Evolutionary conservation across 805 yeast genomes (phyloP), one percentile per base, ranked within the genome.

Genomic region (Metschnikowia hibisci): DNA sequence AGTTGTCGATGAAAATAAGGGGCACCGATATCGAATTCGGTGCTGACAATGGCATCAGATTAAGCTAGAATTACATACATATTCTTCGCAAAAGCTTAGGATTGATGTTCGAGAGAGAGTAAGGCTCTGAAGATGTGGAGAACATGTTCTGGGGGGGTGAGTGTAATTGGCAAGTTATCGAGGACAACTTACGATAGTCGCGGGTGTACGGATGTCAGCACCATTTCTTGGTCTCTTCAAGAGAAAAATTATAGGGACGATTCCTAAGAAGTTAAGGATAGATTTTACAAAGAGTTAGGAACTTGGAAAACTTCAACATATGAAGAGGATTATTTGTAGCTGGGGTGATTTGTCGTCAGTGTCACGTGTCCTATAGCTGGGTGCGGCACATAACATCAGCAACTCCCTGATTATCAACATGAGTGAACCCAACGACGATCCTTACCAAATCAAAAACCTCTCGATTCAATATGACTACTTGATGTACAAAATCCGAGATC

Each of bases 401-500:
- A 34, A 34, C 22, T 13, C 15, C 12, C 10, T 27, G 13, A 27
- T 18, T 9, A 25, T n/a, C 22, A 15, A 3, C 26, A 35, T 35
- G 39, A 20, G 25, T 18, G 39, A 35, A 26, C 28, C 40, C 4
- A 37, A 32, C 28, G 77, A 73, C 18, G 90, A 84, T 60, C 87
- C 88, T 1, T 63, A 84, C 20, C 77, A 81, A 10, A 71, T 84
- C 13, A 76, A 78, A 52, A 71, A 75, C 43, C 63, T 85, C 33
- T 77, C 85, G 0, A 65, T 82, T 18, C 76, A 74, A 41, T 84
- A 76, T 56, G 91, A 85, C 53, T 81, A 82, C 52, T 60, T 85
- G 31, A 57, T 84, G 57, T 81, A 68, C 63, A 79, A 77, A 56
- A 81, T 85, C 39, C 72, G 74, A 35, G 85, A 80, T 47, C 71